These are phyloP conservation scores for Madurella fahalii DNA, from an alignment of 2,329 filamentous ascomycete genomes.

Conservation along the genomic window DNA sequence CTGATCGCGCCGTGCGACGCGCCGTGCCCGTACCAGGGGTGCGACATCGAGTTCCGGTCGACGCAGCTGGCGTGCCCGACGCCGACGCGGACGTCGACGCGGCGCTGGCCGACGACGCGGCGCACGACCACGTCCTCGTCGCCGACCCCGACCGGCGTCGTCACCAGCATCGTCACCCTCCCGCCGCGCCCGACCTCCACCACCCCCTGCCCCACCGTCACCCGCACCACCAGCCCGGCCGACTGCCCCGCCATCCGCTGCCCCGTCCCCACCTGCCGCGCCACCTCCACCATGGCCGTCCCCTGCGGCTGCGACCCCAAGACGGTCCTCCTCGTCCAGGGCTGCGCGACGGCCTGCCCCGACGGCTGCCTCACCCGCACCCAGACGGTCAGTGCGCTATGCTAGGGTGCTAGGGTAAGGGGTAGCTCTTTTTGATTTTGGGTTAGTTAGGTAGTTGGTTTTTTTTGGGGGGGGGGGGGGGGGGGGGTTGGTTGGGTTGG, in stretches of 20 bases:
- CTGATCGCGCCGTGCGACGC: constrained; percentile 29
- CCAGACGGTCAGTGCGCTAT: constrained; percentile 27
- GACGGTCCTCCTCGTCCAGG: constrained; percentile 34
- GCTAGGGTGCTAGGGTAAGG: no score
- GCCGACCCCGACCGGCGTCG: constrained; percentile 18
- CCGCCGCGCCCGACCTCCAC: constrained; percentile 24
- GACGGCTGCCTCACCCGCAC: constrained; percentile 32
- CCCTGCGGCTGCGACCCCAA: constrained; percentile 34
- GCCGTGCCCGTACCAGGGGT: constrained; percentile 29
- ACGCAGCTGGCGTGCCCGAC: constrained; percentile 23
- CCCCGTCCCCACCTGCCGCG: constrained; percentile 34
- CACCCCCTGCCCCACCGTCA: constrained; percentile 33
- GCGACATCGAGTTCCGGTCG: constrained; percentile 27
- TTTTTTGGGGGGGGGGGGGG: no score
- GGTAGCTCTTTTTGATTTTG: background rate
- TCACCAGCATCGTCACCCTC: constrained; percentile 24
- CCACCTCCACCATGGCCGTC: constrained; percentile 28
- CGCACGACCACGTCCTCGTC: constrained; percentile 17
- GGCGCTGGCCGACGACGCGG: constrained; percentile 10
- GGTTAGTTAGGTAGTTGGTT: no score
- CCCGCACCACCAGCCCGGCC: constrained; percentile 32
- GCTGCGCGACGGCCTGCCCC: constrained; percentile 34
- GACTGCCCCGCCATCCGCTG: constrained; percentile 33
- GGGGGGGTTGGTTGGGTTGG: no score
- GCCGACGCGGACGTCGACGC: constrained; percentile 28